Conservation (phyloP, 2,329 filamentous ascomycete genomes). For the Fusarium pseudocircinatum region DNA sequence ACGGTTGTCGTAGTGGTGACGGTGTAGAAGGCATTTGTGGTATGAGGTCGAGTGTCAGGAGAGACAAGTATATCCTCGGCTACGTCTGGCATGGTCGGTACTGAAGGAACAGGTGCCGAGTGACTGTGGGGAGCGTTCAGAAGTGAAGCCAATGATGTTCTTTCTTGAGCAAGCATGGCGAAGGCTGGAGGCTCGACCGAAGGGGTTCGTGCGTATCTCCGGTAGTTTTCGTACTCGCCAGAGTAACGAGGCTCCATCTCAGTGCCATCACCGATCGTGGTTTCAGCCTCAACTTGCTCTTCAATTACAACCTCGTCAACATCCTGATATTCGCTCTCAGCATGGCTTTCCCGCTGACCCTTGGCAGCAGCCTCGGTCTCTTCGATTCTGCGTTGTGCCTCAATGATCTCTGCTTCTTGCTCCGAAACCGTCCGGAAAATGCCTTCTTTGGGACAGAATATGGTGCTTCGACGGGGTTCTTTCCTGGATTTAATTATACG, state of each 20-base stretch:
- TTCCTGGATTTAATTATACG: slow-evolving; percentile 45
- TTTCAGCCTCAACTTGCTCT: slow-evolving; percentile 31
- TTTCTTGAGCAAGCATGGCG: slow-evolving; percentile 62
- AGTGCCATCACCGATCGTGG: slow-evolving; percentile 17
- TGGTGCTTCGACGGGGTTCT: slow-evolving; percentile 59
- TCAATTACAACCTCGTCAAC: slow-evolving; percentile 29
- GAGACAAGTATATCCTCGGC: slow-evolving; percentile 30
- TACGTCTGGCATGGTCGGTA: slow-evolving; percentile 50
- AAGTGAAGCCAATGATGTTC: slow-evolving; percentile 69
- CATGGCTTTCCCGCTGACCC: slow-evolving; percentile 10
- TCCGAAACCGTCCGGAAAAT: slow-evolving; percentile 70
- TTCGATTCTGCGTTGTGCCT: slow-evolving; percentile 45
- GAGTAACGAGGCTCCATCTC: slow-evolving; percentile 47
- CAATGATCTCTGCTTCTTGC: slow-evolving; percentile 58
- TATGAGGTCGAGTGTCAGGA: slow-evolving; percentile 54
- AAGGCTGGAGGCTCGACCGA: slow-evolving; percentile 71
- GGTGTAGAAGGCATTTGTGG: slow-evolving; percentile 57
- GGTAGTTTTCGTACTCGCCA: slow-evolving; percentile 47
- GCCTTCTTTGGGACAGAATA: slow-evolving; percentile 70
- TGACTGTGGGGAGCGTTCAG: slow-evolving; percentile 63
- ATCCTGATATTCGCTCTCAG: not conserved
- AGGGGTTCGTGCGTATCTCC: slow-evolving; percentile 66
- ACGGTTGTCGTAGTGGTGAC: slow-evolving; percentile 63
- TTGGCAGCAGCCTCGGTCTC: slow-evolving; percentile 24
- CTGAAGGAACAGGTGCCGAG: slow-evolving; percentile 48